Base-by-base conservation (phyloP, 75 land plant species). In the Cunninghamia lanceolata region DNA sequence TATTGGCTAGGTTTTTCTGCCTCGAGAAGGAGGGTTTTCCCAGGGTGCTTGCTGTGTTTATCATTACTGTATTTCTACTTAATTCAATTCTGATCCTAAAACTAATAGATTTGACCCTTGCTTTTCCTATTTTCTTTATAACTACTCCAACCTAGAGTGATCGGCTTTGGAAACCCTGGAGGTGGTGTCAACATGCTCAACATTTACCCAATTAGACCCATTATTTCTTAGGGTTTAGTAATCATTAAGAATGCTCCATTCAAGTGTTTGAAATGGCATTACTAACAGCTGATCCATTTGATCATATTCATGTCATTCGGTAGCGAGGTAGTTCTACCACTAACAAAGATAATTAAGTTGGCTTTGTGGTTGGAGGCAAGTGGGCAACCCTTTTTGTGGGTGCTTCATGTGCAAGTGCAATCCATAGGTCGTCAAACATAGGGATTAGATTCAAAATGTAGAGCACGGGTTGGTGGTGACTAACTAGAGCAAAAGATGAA, bases 161-260 rank as follows among this genome's bases (percentile, higher is more conserved):
- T 47, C 76, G 10, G 92, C 88, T 3, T 6, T 92, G 25, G 40
- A 84, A 2, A 85, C 93, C 0, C 80, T 89, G 0, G 32, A 54
- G 28, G 28, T 34, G 88, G 74, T 36, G 15, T 17, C 28, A 82
- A 81, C 13, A 40, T 83, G 28, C 87, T 87, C 7, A 70, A 75
- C 0, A 77, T 91, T 3, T 88, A 90, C 56, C 84, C 90, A 1
- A 75, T 91, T 4, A 91, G 93, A 35, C 93, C 93, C 2, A 35
- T 92, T 0, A 63, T 40, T 21, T 63, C 82, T 42, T 9, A 87
- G 1, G 1, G 87, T 43, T 36, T 73, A 17, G 4, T 25, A 15
- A 46, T 0, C n/a, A 81, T 70, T 6, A 4, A 77, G 40, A 19
- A 15, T 19, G 40, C n/a, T 36, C 54, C n/a, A 38, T 40, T 38